These are phyloP conservation scores for Antitrichia curtipendula DNA, from an alignment of 225 moss, liverwort and hornwort species.

Conservation along the genomic window DNA sequence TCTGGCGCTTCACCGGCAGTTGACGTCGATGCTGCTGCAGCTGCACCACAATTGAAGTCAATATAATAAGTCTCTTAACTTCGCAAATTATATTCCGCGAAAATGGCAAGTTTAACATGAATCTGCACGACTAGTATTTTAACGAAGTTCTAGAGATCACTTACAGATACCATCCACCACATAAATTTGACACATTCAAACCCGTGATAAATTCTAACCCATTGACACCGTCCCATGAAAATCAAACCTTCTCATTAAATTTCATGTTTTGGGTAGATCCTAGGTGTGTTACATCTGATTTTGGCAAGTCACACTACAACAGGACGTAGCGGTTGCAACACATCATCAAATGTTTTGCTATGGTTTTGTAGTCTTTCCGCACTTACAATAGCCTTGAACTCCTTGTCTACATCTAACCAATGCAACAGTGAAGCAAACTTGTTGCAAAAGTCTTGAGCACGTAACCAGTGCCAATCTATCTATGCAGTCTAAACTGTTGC, in stretches of 20 bases:
- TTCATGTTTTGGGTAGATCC: background rate
- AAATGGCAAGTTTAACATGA: background rate
- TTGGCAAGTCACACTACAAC: background rate
- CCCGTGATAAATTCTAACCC: background rate
- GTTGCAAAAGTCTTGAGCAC: too few relatives aligned
- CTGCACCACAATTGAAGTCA: background rate
- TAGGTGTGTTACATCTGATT: background rate
- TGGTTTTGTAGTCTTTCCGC: background rate
- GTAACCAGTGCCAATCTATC: background rate
- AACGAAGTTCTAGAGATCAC: background rate
- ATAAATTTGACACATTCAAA: background rate
- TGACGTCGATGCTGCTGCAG: background rate
- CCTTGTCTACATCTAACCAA: background rate
- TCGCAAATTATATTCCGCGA: background rate
- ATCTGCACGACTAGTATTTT: background rate
- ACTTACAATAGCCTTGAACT: background rate
- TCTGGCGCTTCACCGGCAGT: background rate
- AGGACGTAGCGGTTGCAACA: background rate
- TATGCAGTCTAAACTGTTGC: background rate
- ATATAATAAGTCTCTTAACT: too few relatives aligned
- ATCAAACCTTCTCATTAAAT: background rate
- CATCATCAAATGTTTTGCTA: background rate
- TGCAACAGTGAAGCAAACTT: background rate
- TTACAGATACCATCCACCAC: too few relatives aligned
- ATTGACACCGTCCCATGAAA: background rate